Percentiles rank a stretch among this genome's conserved stretches.
phyloP scores from a whole-genome alignment of 257 asterid species.

The Nicotiana tabacum region DNA sequence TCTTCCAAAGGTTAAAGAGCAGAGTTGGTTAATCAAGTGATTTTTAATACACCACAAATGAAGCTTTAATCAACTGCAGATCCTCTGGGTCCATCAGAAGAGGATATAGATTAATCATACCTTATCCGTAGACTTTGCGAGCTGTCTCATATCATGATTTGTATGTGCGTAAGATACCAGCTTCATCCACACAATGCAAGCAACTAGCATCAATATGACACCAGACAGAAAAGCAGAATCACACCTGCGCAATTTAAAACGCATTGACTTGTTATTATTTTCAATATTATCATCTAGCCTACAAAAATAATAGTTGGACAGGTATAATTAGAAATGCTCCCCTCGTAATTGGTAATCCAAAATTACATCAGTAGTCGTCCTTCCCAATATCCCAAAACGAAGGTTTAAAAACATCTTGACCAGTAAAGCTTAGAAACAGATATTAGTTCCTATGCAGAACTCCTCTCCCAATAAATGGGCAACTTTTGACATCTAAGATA shows the following conservation, averaged over 20 bases:
- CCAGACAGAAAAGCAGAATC: slow-evolving; percentile 95
- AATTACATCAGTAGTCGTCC: background rate
- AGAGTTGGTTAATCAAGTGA: background rate
- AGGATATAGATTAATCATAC: slow-evolving; percentile 24
- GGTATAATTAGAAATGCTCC: background rate
- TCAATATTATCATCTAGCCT: background rate
- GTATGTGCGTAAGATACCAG: slow-evolving; percentile 93
- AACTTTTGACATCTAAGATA: background rate
- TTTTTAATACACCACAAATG: background rate
- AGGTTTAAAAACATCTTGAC: background rate
- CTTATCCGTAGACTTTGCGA: slow-evolving; percentile 71
- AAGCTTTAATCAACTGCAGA: background rate
- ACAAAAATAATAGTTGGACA: background rate
- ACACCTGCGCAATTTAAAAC: slow-evolving; percentile 55
- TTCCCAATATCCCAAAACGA: background rate
- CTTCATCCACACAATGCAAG: slow-evolving; percentile 91
- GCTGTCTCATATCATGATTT: slow-evolving; percentile 75
- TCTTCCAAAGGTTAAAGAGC: too few relatives aligned
- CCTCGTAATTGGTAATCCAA: background rate
- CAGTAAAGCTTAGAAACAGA: background rate
- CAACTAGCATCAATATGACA: slow-evolving; percentile 65
- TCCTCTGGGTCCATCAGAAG: background rate
- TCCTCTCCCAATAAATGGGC: background rate
- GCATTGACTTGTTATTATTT: background rate
- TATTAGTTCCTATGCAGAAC: background rate